phyloP scores from a whole-genome alignment of 306 rosid species.

The Senna siamea region DNA sequence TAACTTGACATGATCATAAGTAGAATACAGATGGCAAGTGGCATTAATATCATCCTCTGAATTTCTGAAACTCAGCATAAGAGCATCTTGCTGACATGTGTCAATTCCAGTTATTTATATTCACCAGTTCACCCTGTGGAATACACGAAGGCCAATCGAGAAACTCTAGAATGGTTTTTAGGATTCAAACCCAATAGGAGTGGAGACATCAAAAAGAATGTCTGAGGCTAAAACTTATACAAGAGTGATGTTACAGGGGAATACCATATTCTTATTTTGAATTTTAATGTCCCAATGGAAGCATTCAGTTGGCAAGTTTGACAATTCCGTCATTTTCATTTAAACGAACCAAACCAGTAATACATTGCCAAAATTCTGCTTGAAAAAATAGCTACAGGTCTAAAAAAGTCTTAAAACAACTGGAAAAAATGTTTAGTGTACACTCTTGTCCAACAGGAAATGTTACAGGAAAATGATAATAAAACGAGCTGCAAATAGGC shows the following conservation, averaged over 20 bases:
- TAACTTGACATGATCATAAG: conserved; percentile 2
- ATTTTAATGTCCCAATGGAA: neutral
- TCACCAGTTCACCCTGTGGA: neutral
- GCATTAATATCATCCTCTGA: conserved; percentile 17
- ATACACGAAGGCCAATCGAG: neutral
- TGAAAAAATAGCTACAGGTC: neutral
- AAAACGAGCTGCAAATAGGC: neutral
- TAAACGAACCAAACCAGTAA: neutral
- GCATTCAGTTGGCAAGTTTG: neutral
- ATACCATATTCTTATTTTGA: neutral
- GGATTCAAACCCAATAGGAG: neutral
- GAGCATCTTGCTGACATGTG: too few species aligned
- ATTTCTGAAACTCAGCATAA: conserved; percentile 20
- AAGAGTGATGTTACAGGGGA: neutral
- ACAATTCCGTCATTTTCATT: neutral
- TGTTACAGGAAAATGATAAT: neutral
- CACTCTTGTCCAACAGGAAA: neutral
- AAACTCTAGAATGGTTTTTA: neutral
- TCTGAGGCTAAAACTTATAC: neutral
- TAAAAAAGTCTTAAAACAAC: neutral
- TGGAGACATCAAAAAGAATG: neutral
- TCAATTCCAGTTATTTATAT: too few species aligned
- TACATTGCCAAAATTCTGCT: neutral
- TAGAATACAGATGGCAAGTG: neutral
- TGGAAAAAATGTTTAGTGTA: neutral